Evolutionary conservation across 1,284 basidiomycete species (phyloP), one percentile per base, ranked within the genome.

Genomic region (Sanghuangporus weigelae): DNA sequence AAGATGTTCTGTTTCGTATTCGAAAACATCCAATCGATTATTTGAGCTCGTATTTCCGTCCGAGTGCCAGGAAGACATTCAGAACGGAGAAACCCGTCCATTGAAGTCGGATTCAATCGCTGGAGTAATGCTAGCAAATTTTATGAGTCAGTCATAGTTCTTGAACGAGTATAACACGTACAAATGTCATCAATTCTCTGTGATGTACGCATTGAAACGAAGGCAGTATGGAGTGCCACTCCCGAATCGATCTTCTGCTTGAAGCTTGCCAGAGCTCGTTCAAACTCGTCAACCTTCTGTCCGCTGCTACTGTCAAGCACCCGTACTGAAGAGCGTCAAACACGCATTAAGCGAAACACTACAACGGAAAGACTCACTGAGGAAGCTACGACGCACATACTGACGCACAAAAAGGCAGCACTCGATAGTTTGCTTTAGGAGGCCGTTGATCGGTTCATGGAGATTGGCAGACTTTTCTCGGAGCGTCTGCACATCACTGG

Each of bases 141-240:
- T 21, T 8, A 38, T 19, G 63, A 50, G 40, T 84, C 66, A 35
- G 42, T 48, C 38, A 2, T 26, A n/a, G 39, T 36, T 16, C 57
- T 55, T n/a, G 26, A 55, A 10, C 11, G 38, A 55, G 14, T 7
- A 36, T n/a, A 6, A 2, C 56, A 57, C 44, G 12, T 2, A 54
- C 53, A 14, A 12, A 54, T 38, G 2, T 23, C 21, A 19, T 59
- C 57, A n/a, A 59, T 42, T 38, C 26, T 59, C 10, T 48, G 23
- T 1, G 2, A 21, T 8, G 46, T 48, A 19, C 57, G 23, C 5
- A 23, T 11, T 3, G 44, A 48, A 38, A 59, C 42, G 36, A 59
- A 40, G n/a, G 44, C 44, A 38, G 40, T 48, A 26, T 31, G 23
- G 10, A 59, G n/a, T 2, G 19, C 19, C 8, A 59, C 21, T 5